Conservation (phyloP, 2,329 filamentous ascomycete genomes). For the Stagonosporopsis vannaccii region DNA sequence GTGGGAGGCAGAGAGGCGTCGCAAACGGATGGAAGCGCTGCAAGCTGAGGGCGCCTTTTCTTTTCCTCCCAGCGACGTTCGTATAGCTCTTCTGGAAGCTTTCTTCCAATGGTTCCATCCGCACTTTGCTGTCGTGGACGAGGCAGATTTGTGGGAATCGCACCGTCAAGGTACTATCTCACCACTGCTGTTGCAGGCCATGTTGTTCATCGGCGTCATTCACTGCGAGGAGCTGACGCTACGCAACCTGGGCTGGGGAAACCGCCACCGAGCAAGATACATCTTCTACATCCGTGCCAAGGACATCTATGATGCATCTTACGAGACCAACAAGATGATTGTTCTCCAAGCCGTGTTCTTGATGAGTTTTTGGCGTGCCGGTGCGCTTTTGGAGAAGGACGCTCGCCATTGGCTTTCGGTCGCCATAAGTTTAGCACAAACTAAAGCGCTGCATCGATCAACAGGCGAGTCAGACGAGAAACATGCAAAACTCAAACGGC, state of each 20-base stretch:
- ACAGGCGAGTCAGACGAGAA: slow-evolving; percentile 31
- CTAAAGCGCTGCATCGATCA: slow-evolving; percentile 55
- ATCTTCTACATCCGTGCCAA: slow-evolving; percentile 60
- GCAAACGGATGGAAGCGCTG: slow-evolving; percentile 47
- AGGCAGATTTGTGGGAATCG: slow-evolving; percentile 51
- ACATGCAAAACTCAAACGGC: slow-evolving; percentile 52
- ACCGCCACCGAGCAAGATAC: slow-evolving; percentile 60
- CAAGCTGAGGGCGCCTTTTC: slow-evolving; percentile 54
- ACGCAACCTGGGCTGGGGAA: slow-evolving; percentile 55
- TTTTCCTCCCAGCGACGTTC: slow-evolving; percentile 54
- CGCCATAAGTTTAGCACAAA: slow-evolving; percentile 61
- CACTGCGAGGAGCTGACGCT: slow-evolving; percentile 60
- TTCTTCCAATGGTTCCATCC: slow-evolving; percentile 67
- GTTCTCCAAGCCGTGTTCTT: slow-evolving; percentile 62
- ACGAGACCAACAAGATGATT: slow-evolving; percentile 59
- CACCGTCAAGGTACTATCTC: slow-evolving; percentile 56
- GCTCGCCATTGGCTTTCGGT: slow-evolving; percentile 51
- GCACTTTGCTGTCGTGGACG: slow-evolving; percentile 63
- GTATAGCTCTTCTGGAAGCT: slow-evolving; percentile 56
- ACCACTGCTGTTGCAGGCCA: slow-evolving; percentile 59
- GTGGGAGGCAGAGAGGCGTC: slow-evolving; percentile 45
- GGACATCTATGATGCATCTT: slow-evolving; percentile 62
- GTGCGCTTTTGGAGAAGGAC: slow-evolving; percentile 50
- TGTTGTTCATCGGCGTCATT: slow-evolving; percentile 63
- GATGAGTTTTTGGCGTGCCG: slow-evolving; percentile 64